Evolutionary conservation across 164 flowering plant genomes (phyloP).

Genomic region (Pachysandra terminalis): DNA sequence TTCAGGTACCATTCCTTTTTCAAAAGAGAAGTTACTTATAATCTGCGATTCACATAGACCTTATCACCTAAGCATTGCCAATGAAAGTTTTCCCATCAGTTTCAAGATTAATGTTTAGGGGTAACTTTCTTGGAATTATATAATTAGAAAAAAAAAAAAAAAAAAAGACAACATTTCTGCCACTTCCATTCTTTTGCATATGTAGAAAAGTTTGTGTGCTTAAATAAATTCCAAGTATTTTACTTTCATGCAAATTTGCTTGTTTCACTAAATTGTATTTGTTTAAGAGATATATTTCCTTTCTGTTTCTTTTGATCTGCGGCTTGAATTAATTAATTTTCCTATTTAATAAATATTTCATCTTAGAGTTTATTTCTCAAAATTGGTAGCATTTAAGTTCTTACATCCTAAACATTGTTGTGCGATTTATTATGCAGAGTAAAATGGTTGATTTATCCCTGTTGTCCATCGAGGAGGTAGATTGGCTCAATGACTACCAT

Average conservation of each 20-base stretch:
- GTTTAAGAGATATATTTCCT: neutral
- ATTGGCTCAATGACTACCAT: constrained; percentile 90
- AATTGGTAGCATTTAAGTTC: neutral
- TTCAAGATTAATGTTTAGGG: too few species aligned
- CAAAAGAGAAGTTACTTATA: neutral
- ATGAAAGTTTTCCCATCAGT: too few species aligned
- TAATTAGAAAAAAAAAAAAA: too few species aligned
- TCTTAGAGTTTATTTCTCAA: neutral
- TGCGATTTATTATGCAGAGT: constrained; percentile 39
- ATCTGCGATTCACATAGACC: neutral
- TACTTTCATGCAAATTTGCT: too few species aligned
- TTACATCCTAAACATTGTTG: neutral
- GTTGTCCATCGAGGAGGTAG: constrained; percentile 59
- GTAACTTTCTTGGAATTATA: too few species aligned
- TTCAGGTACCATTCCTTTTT: constrained; percentile 59
- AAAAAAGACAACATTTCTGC: too few species aligned
- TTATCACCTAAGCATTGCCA: neutral
- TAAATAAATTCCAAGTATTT: too few species aligned
- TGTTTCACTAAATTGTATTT: too few species aligned
- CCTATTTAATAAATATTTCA: too few species aligned
- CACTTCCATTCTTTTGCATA: too few species aligned
- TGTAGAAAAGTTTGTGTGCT: too few species aligned
- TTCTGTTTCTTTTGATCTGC: neutral
- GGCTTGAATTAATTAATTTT: neutral
- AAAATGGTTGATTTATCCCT: constrained; percentile 66